Base-by-base conservation (phyloP, 2,329 filamentous ascomycete genomes). In the Hawksworthiomyces lignivorus region DNA sequence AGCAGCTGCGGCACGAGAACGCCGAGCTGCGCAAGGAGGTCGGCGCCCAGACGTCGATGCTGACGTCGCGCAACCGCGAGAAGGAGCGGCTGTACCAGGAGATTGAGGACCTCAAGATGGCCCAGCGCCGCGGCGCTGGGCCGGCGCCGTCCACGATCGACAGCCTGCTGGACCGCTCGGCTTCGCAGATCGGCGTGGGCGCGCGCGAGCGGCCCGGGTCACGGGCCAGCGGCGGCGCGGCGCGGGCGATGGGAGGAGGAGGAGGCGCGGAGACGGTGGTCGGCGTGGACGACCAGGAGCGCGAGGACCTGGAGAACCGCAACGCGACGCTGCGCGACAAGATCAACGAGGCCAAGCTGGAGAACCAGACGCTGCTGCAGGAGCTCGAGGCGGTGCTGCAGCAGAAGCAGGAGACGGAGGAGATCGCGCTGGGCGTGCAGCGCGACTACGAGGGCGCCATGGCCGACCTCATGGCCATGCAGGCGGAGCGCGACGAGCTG, bases 71-170 rank as follows among this genome's bases (percentile, higher is more conserved):
- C 19, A 96, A 96, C 56, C 84, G 88, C 20, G 92, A 98, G 58
- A 94, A 95, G 57, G 89, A 97, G 58, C 80, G 88, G 5, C 71
- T 98, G 8, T 94, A 97, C 60, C 87, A 95, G 57, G 90, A 98
- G 59, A 97, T 97, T 48, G 92, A 98, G 62, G 89, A 96, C 48
- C 71, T 98, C 48, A 98, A 97, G 64, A 79, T 97, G 54, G 80
- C 84, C 2, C 82, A 88, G 50, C 81, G 88, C 41, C 80, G 87
- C 48, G 78, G 77, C 22, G 84, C 74, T 51, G 48, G 47, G 4
- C 56, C 69, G 4, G 72, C 73, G 1, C 71, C 74, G 0, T 78
- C 77, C 1, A 77, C 87, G 2, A 80, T 90, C 6, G 92, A 97
- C 57, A 95, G 88, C 58, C 84, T 97, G 32, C 76, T 97, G 24